These are phyloP conservation scores for Lecanicillium sp. DNA, from an alignment of 2,329 filamentous ascomycete genomes.

Conservation along the genomic window DNA sequence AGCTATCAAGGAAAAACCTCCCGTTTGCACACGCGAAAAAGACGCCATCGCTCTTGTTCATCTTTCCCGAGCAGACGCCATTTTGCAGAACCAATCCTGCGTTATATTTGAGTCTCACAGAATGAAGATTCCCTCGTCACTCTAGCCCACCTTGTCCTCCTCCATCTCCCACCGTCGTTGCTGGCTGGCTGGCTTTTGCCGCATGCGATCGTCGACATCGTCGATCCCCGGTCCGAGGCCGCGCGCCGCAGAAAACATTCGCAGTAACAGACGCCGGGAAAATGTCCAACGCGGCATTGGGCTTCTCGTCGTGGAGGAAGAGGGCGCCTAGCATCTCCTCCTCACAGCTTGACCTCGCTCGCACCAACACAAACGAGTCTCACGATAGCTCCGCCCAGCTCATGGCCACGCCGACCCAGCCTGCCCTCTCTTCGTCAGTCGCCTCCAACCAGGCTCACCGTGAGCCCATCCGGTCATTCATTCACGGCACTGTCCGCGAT, in stretches of 20 bases:
- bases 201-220: conserved; percentile 5
- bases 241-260: no score
- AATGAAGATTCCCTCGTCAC: background rate
- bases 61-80: no score
- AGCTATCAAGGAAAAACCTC: conserved; percentile 4
- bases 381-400: conserved; percentile 18
- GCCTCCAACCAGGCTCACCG: conserved; percentile 38
- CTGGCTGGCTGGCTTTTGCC: background rate
- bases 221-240: background rate
- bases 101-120: no score
- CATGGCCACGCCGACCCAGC: conserved; percentile 15
- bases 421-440: conserved; percentile 34
- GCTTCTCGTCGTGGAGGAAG: conserved; percentile 45
- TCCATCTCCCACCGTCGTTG: background rate
- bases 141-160: background rate
- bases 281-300: conserved; percentile 43
- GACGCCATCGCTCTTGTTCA: background rate
- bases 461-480: conserved; percentile 66
- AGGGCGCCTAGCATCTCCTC: conserved; percentile 32
- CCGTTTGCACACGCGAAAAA: conserved; percentile 4
- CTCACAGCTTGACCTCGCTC: conserved; percentile 26
- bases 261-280: no score
- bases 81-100: no score
- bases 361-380: conserved; percentile 16
- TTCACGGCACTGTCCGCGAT: conserved; percentile 59